A percentile compares a stretch with the other conserved stretches of the same genome.
phyloP scores from a whole-genome alignment of 352 stramenopile species.

The Phytopythium kandeliae region DNA sequence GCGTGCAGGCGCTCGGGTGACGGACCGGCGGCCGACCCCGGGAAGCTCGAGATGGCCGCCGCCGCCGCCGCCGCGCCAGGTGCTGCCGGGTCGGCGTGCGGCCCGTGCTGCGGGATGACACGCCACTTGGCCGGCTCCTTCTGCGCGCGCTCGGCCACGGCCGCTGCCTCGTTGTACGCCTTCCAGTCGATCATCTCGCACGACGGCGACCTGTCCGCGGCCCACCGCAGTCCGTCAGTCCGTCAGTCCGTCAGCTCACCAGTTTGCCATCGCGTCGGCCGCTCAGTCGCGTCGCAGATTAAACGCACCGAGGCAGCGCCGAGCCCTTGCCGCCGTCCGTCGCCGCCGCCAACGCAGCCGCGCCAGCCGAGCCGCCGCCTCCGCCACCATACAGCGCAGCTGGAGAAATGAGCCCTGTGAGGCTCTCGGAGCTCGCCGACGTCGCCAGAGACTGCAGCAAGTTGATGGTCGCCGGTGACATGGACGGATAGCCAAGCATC shows the following conservation, averaged over 20 bases:
- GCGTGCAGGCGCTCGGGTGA: background rate
- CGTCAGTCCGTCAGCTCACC: background rate
- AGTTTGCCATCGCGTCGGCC: background rate
- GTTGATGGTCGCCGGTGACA: conserved; percentile 72
- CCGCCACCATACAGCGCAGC: conserved; percentile 28
- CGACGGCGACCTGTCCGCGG: conserved; percentile 33
- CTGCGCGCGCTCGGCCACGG: conserved; percentile 38
- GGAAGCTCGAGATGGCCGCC: conserved; percentile 4
- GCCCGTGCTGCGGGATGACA: conserved; percentile 74
- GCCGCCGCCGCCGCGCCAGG: too few species aligned
- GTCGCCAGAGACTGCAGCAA: conserved; percentile 73
- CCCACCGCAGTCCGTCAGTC: background rate
- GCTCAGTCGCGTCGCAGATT: too few species aligned
- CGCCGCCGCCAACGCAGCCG: too few species aligned
- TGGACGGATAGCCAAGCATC: conserved; percentile 46
- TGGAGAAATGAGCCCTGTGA: conserved; percentile 54
- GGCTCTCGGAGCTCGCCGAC: conserved; percentile 57
- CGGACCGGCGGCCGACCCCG: background rate
- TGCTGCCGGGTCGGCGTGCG: conserved; percentile 44
- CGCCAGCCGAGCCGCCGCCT: conserved; percentile 1
- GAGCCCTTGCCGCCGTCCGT: conserved; percentile 9
- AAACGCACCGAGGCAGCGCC: conserved; percentile 22
- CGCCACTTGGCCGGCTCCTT: conserved; percentile 66
- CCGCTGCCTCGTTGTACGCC: conserved; percentile 65
- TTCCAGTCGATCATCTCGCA: conserved; percentile 87